Conservation (phyloP, 1,284 basidiomycete species). For the Ceratobasidium papillatum region DNA sequence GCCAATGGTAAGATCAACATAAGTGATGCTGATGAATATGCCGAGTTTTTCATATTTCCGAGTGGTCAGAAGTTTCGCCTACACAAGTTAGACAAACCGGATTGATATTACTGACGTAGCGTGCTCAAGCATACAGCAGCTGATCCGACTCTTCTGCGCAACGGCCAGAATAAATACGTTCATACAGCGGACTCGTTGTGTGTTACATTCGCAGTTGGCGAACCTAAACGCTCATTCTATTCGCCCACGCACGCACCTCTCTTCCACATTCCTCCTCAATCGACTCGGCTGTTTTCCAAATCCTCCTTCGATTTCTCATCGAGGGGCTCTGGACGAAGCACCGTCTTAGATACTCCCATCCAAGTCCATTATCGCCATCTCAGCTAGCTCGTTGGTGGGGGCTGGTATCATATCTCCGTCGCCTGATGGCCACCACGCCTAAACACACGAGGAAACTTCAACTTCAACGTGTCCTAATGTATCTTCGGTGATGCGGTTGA, state of each 20-base stretch:
- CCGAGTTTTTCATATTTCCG: no score
- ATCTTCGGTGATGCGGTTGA: no score
- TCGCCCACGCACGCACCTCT: background rate
- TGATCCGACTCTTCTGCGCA: no score
- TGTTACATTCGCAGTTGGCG: no score
- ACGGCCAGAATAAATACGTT: no score
- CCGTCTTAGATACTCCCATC: constrained; percentile 19
- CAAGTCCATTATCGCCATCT: constrained; percentile 2
- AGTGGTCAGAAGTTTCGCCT: no score
- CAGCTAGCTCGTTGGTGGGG: background rate
- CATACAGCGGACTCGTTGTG: no score
- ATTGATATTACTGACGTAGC: no score
- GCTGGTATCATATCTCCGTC: background rate
- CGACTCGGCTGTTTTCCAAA: constrained; percentile 27
- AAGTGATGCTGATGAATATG: background rate
- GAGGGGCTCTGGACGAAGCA: constrained; percentile 21
- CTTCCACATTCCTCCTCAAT: constrained; percentile 31
- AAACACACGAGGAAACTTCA: background rate
- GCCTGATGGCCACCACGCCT: background rate
- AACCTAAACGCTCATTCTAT: background rate
- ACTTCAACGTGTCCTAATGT: background rate
- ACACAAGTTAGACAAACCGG: background rate
- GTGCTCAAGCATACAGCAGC: no score
- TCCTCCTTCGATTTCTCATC: constrained; percentile 33
- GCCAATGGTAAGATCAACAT: background rate